Evolutionary conservation across 163 green algal species (phyloP), one percentile per base, ranked within the genome.

Genomic region (Volvox carteri): DNA sequence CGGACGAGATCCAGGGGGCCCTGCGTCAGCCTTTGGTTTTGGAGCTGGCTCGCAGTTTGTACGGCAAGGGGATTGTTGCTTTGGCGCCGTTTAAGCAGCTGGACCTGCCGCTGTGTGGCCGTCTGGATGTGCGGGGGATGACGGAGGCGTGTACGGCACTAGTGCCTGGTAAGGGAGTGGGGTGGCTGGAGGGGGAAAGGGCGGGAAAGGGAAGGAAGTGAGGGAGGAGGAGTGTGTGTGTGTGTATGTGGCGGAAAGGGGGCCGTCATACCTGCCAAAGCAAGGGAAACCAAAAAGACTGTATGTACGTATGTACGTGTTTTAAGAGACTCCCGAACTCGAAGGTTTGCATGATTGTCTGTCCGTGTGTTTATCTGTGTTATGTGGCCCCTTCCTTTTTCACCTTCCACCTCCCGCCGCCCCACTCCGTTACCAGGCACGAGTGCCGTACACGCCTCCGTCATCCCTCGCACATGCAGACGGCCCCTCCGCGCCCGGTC

Each of bases 91-190:
- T 89, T 37, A 21, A 58, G 37, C 84, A 44, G 23, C 8, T 48
- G 30, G 70, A 89, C 84, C 33, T 62, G 23, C 35, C 68, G 12
- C 48, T 50, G 23, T 35, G 52, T 39, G 84, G 84, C 16, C 7
- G 4, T 7, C 35, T 89, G 84, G 39, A 33, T 1, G 50, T 89
- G 68, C 1, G 19, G 28, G 48, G 75, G 37, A 58, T 89, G 68
- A 75, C 84, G 7, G 33, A 28, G 18, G 48, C 67, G 48, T 89
- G 84, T 56, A 68, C 60, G 70, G 84, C 68, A 39, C 84, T 89
- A 37, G 84, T 75, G 68, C 84, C 84, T 1, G 73, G 73, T 80
- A 12, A 52, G 68, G n/a, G n/a, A n/a, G n/a, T n/a, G n/a, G n/a
- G n/a, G n/a, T n/a, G n/a, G n/a, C n/a, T n/a, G n/a, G n/a, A n/a